Evolutionary conservation across 139 green algal species (phyloP).

Genomic region (Micractinium conductrix): DNA sequence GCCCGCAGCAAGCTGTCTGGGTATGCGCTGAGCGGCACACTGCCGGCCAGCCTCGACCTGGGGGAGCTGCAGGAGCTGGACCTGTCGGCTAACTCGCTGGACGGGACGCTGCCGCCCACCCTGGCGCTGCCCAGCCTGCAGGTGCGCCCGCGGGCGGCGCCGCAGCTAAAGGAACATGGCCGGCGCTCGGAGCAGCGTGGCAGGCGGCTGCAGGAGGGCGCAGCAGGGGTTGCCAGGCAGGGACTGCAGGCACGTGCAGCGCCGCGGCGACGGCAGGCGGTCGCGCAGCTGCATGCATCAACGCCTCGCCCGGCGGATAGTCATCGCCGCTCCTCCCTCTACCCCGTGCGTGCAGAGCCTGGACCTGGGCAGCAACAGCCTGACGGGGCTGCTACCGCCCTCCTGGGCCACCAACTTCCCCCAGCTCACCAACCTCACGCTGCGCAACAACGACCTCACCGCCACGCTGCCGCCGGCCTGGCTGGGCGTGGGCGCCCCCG

Average conservation of each 20-base stretch:
- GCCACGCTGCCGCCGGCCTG: conserved; percentile 23
- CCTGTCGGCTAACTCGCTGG: conserved; percentile 9
- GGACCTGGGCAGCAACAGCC: conserved; percentile 4
- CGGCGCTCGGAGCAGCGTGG: no score
- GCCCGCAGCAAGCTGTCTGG: not conserved
- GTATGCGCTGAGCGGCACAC: not conserved
- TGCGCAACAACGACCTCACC: conserved; percentile 25
- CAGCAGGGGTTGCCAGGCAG: no score
- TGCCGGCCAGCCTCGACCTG: conserved; percentile 6
- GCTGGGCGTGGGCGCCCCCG: not conserved
- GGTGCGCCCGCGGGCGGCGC: not conserved
- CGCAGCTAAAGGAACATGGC: no score
- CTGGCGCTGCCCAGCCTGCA: conserved; percentile 13
- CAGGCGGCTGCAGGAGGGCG: no score
- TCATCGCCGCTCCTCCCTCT: no score
- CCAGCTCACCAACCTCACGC: not conserved
- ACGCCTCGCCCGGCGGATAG: no score
- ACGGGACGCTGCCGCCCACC: conserved; percentile 4
- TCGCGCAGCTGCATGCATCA: no score
- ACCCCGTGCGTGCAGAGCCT: not conserved
- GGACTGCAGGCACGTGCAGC: no score
- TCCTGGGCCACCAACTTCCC: conserved; percentile 11
- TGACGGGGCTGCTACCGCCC: conserved; percentile 7
- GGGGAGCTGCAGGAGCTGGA: not conserved
- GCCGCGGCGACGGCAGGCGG: no score